Evolutionary conservation across 2,329 filamentous ascomycete species (phyloP).

Genomic region (Trichocomaceae sp.): DNA sequence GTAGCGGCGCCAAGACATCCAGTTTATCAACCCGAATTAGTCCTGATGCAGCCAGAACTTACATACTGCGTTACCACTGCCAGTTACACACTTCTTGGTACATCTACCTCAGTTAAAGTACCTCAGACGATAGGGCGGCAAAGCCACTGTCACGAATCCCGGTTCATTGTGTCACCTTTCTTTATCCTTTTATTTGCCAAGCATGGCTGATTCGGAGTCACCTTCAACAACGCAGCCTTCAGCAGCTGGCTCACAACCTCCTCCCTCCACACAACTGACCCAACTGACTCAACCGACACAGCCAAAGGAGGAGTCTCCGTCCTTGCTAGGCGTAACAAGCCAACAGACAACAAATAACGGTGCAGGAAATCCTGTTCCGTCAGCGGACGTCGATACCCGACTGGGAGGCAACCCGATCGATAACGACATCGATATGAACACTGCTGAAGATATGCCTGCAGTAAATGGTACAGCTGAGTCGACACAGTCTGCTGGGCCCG

Average conservation of each 20-base stretch:
- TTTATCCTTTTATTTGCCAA: neutral
- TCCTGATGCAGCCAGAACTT: neutral
- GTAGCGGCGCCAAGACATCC: neutral
- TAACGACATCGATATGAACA: slow-evolving; percentile 33
- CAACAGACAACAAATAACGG: neutral
- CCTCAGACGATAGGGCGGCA: neutral
- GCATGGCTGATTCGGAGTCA: slow-evolving; percentile 10
- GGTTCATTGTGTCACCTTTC: slow-evolving; percentile 1
- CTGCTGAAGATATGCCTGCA: slow-evolving; percentile 18
- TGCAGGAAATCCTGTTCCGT: slow-evolving; percentile 16
- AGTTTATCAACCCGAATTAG: neutral
- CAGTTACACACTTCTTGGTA: neutral
- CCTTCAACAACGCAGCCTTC: slow-evolving; percentile 1
- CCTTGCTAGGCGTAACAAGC: slow-evolving; percentile 12
- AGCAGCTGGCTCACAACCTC: slow-evolving; percentile 17
- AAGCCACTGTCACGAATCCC: neutral
- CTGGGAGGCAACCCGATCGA: slow-evolving; percentile 25
- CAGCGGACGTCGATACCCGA: slow-evolving; percentile 20
- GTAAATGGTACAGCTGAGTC: slow-evolving; percentile 11
- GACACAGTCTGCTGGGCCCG: slow-evolving; percentile 9
- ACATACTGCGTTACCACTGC: neutral
- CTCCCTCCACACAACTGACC: slow-evolving; percentile 18
- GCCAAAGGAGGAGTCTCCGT: slow-evolving; percentile 17
- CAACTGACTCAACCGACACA: slow-evolving; percentile 20
- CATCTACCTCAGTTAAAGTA: slow-evolving; percentile 1